Evolutionary conservation across 2,329 filamentous ascomycete genomes (phyloP), one percentile per base, ranked within the genome.

Genomic region (Aspergillus novofumigatus): DNA sequence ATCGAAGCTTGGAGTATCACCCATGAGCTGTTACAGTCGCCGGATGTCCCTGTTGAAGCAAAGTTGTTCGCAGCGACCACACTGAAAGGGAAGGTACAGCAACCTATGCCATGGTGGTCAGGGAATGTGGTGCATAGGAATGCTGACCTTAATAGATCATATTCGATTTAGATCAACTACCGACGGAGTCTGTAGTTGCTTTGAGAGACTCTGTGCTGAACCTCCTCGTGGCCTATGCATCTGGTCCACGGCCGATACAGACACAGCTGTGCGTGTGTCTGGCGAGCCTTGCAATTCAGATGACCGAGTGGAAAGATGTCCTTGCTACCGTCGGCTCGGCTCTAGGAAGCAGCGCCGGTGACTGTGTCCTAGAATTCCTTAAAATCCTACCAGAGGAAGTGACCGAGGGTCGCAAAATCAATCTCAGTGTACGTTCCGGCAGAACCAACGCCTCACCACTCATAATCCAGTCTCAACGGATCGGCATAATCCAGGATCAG

Each of bases 401-500:
- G 72, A 97, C 91, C 67, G 93, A 99, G 83, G 94, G 94, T 79
- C 91, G 94, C 79, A 99, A 97, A 81, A 97, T 99, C 83, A 96
- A 92, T 83, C 84, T 99, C 79, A 92, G 91, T 86, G 92, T 96
- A 94, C 81, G 91, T 93, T 84, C 86, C 88, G 21, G 80, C 81
- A 57, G 45, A 57, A 49, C 52, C 57, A 59, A 21, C 53, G 58
- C 47, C 55, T 59, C 58, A 62, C 70, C 73, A 74, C 62, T 49
- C 80, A 80, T 75, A 77, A 65, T 68, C 68, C 72, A 67, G 29
- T 70, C 65, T 64, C 71, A 69, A 66, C 69, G 67, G 71, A 71
- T 65, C 64, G 63, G 69, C 58, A 28, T 29, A 44, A 28, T 51
- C 25, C 42, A 42, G 56, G 52, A 51, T 57, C 44, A 52, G 51